Base-by-base conservation (phyloP, 176 grass and related monocot genomes). In the Elymus sibiricus region DNA sequence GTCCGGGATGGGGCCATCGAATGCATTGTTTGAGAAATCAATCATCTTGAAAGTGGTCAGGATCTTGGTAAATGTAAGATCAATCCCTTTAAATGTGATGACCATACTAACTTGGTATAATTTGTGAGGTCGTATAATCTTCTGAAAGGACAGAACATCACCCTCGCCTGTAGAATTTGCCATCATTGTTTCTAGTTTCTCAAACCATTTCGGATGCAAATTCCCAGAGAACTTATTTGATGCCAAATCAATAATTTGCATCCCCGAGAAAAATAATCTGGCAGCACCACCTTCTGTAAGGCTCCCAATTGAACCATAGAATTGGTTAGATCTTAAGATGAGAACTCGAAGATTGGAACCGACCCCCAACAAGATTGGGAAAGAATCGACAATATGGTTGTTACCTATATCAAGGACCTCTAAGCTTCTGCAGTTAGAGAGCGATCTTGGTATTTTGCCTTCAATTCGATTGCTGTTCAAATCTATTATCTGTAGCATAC, bases 221-320 rank as follows among this genome's bases (percentile, higher is more conserved):
- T 27, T 17, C 17, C 66, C 72, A 71, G 68, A 61, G 1, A 90
- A 72, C 1, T 13, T 70, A 12, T 83, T 90, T 15, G 51, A 83
- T 10, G 84, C 84, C 14, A 90, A 70, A 78, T 73, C 37, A 69
- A 90, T 25, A 27, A 90, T 79, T 19, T 81, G 82, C 62, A 90
- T 5, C 7, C 39, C 72, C 6, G 58, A 53, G 59, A 87, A 87
- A 28, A 28, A 1, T 0, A 8, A 11, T 0, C 2, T 43, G 1
- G 4, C 64, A 7, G 11, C 17, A 17, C 24, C 6, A 25, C 14
- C 6, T 0, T 11, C 2, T 62, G 24, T 27, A 74, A 1, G 32
- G 1, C 10, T 5, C 5, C 15, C 24, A 0, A 90, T 24, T 11
- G 38, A 27, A 1, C 89, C 73, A 72, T 44, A 13, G 0, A 90